Evolutionary conservation across 176 grass and related monocot species (phyloP).

Genomic region (Hsuehochloa calcarea): DNA sequence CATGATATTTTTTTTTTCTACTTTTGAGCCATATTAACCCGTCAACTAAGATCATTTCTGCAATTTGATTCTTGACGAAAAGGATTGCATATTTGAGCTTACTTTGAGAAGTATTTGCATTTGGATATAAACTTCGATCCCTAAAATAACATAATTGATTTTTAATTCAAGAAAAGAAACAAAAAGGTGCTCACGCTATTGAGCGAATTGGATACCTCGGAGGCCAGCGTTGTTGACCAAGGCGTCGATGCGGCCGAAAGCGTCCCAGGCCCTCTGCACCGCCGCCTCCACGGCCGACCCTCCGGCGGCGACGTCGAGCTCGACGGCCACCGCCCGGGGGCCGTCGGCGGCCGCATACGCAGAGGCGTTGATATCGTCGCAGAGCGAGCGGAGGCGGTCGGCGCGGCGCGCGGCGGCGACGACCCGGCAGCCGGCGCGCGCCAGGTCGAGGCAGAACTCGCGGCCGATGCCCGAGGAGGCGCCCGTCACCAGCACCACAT

Average conservation of each 20-base stretch:
- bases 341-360: neutral
- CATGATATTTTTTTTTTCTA: neutral
- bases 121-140: neutral
- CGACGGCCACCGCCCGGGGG: constrained; percentile 37
- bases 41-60: neutral
- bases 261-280: constrained; percentile 60
- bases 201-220: constrained; percentile 41
- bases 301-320: constrained; percentile 65
- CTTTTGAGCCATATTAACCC: neutral
- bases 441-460: constrained; percentile 83
- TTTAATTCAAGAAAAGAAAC: neutral
- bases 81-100: neutral
- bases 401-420: constrained; percentile 64
- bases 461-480: constrained; percentile 86
- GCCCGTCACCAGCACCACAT: constrained; percentile 86
- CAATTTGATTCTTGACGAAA: neutral
- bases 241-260: constrained; percentile 73
- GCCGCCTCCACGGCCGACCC: constrained; percentile 42
- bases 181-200: neutral
- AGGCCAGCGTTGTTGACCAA: constrained; percentile 87
- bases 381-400: constrained; percentile 72
- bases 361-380: constrained; percentile 71
- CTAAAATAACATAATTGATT: neutral
- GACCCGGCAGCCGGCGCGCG: constrained; percentile 54
- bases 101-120: constrained; percentile 10